Base-by-base conservation (phyloP, 139 green algal genomes). In the Tetraselmis chui region DNA sequence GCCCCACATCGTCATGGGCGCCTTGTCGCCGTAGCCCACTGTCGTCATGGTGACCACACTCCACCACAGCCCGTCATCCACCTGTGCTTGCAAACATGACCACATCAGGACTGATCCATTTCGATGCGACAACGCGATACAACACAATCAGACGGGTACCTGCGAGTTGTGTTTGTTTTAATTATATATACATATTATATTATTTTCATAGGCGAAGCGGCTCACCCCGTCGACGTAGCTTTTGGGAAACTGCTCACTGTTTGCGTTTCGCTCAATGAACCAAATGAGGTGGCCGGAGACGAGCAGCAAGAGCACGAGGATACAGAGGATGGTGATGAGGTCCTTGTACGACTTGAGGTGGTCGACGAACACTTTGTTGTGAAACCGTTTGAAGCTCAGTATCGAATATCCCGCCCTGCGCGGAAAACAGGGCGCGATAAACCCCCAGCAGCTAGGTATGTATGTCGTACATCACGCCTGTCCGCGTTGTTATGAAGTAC, bases 21-120 rank as follows among this genome's bases (percentile, higher is more conserved):
- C 74, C 74, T 77, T 77, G 74, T 77, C 74, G 26, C 74, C 74
- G 74, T 77, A 77, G n/a, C 74, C 74, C 26, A 77, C 74, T 2
- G 74, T 77, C 2, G 74, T 77, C n/a, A 77, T 29, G 23, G 74
- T 77, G 26, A 25, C 18, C 26, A 29, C 74, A 25, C 74, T 77
- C 74, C 74, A 77, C 74, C 74, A 77, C 26, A 77, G 25, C 5
- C 26, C 74, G 74, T 77, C 74, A 23, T 77, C 74, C 26, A 77
- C n/a, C n/a, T n/a, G n/a, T n/a, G n/a, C n/a, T n/a, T n/a, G n/a
- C n/a, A n/a, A n/a, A n/a, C n/a, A n/a, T n/a, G n/a, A n/a, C n/a
- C n/a, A n/a, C n/a, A n/a, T n/a, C n/a, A n/a, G n/a, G n/a, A n/a
- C n/a, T n/a, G n/a, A n/a, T n/a, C n/a, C n/a, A n/a, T n/a, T n/a